Conservation (phyloP, 148 eudicot genomes). For the Agrostemma githago region DNA sequence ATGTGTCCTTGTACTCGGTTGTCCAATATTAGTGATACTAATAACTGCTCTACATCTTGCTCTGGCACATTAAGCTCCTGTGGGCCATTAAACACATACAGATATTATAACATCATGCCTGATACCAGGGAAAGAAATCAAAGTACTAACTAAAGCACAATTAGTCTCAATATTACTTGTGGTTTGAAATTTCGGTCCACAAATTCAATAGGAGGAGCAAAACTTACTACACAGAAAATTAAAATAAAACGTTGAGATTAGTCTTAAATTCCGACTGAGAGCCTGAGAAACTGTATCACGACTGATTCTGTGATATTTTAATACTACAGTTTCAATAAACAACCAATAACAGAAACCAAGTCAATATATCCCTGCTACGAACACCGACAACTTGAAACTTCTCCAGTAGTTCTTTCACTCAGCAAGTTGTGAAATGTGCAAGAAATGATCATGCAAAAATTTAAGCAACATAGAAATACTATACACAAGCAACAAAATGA, state of each 20-base stretch:
- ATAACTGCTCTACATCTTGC: conserved; percentile 77
- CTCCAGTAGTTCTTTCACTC: background rate
- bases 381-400: background rate
- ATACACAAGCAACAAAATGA: conserved; percentile 3
- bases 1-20: conserved; percentile 91
- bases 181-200: no score
- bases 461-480: background rate
- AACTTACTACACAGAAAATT: no score
- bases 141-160: no score
- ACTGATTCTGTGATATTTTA: background rate
- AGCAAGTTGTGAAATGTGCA: background rate
- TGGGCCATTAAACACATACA: background rate
- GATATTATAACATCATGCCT: no score
- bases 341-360: background rate
- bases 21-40: conserved; percentile 89
- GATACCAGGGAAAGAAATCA: background rate
- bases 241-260: no score
- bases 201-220: no score
- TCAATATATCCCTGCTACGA: background rate
- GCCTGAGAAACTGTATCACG: no score
- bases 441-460: background rate
- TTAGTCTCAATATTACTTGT: no score
- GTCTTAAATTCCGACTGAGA: no score
- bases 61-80: conserved; percentile 97
- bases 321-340: background rate